Evolutionary conservation across 805 yeast genomes (phyloP).

Genomic region (Clavispora carvajalis): DNA sequence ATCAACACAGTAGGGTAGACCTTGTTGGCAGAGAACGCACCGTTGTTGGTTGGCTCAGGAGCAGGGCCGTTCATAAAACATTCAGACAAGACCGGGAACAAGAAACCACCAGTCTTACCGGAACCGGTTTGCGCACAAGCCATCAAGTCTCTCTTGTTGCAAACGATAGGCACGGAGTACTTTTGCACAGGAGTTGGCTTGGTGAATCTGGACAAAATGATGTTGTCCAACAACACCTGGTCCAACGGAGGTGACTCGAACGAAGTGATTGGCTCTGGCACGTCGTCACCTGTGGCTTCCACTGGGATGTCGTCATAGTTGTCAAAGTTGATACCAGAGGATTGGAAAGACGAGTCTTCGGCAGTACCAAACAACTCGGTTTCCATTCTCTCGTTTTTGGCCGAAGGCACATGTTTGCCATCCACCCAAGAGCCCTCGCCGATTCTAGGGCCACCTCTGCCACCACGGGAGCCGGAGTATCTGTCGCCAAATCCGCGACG

Average conservation of each 20-base stretch:
- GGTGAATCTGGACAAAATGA: conserved; percentile 81
- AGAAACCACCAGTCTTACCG: conserved; percentile 99
- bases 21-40: conserved; percentile 60
- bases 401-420: conserved; percentile 84
- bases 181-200: conserved; percentile 97
- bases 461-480: conserved; percentile 18
- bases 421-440: conserved; percentile 81
- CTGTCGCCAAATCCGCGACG: conserved; percentile 11
- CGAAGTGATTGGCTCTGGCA: conserved; percentile 86
- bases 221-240: conserved; percentile 76
- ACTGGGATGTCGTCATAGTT: conserved; percentile 98
- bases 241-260: conserved; percentile 94
- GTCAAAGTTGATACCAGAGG: conserved; percentile 97
- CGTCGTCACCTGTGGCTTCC: conserved; percentile 92
- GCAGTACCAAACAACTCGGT: conserved; percentile 75
- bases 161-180: conserved; percentile 88
- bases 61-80: conserved; percentile 87
- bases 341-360: conserved; percentile 72
- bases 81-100: conserved; percentile 94
- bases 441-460: conserved; percentile 24
- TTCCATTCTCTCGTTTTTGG: conserved; percentile 65
- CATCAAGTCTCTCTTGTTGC: conserved; percentile 87
- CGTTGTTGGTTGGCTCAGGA: conserved; percentile 42
- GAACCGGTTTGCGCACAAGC: conserved; percentile 99
- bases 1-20: conserved; percentile 93